Conservation (phyloP, 2,329 filamentous ascomycete genomes). For the Fusarium sp. region DNA sequence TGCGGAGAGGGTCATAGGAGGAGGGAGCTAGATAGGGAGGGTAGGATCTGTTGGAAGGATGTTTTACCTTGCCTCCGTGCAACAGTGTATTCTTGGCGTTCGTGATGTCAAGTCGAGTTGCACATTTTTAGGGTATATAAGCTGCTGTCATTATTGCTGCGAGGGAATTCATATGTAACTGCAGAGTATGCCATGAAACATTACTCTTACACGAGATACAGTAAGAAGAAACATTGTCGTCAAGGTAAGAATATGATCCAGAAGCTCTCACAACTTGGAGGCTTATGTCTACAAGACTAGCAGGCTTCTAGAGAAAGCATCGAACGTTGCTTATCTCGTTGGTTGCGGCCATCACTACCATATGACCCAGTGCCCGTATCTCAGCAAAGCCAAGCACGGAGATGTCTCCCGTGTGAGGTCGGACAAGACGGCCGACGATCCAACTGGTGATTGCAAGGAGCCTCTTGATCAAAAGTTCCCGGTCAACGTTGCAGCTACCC, state of each 20-base stretch:
- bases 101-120: not conserved
- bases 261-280: not conserved
- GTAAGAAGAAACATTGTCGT: not conserved
- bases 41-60: not conserved
- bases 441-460: not conserved
- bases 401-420: conserved; percentile 10
- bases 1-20: not conserved
- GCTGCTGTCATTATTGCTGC: not conserved
- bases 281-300: not conserved
- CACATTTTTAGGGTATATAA: not conserved
- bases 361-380: not conserved
- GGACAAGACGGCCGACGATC: conserved; percentile 17
- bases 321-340: conserved; percentile 20
- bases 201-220: not conserved
- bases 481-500: conserved; percentile 16
- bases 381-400: conserved; percentile 18
- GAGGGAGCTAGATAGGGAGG: not conserved
- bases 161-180: not conserved
- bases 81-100: not conserved
- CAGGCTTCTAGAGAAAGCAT: not conserved
- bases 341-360: not conserved
- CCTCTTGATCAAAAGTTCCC: conserved; percentile 29
- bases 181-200: not conserved
- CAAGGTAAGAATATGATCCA: not conserved
- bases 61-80: not conserved